phyloP scores from a whole-genome alignment of 805 yeast species.

The Dipodascus albidus region DNA sequence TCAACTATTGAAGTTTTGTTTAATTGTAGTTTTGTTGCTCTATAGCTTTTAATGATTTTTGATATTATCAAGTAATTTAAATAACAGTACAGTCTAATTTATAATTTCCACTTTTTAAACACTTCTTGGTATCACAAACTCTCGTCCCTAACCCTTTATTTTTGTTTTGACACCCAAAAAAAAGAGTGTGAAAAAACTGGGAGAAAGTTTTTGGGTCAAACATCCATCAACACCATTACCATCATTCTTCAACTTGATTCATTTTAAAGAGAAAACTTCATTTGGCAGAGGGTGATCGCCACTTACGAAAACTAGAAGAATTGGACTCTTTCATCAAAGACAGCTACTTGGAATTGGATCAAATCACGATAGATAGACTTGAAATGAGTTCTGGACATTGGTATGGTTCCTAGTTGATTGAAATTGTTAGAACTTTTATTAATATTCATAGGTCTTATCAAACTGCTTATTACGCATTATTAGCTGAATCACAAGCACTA shows the following conservation, averaged over 20 bases:
- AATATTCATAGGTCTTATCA: neutral
- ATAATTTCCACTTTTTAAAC: no score
- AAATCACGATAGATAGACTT: neutral
- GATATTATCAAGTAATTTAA: no score
- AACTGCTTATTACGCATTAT: neutral
- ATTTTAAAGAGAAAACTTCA: neutral
- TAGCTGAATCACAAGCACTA: neutral
- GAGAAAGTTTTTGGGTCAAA: neutral
- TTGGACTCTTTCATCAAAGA: neutral
- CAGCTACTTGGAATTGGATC: neutral
- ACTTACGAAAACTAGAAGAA: no score
- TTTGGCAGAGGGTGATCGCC: no score
- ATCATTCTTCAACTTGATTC: neutral
- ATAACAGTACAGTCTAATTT: no score
- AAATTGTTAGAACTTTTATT: neutral
- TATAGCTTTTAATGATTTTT: no score
- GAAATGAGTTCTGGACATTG: neutral
- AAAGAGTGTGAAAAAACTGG: neutral
- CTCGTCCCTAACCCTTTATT: neutral
- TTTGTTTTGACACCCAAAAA: neutral
- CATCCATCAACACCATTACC: neutral
- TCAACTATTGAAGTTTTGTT: constrained; percentile 7
- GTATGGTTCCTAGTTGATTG: neutral
- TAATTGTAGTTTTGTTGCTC: neutral
- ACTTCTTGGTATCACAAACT: no score